A percentile compares a stretch with the other conserved stretches of the same genome.
These are phyloP conservation scores for Mycena capillaripes DNA, from an alignment of 768 basidiomycete species.

Conservation along the genomic window DNA sequence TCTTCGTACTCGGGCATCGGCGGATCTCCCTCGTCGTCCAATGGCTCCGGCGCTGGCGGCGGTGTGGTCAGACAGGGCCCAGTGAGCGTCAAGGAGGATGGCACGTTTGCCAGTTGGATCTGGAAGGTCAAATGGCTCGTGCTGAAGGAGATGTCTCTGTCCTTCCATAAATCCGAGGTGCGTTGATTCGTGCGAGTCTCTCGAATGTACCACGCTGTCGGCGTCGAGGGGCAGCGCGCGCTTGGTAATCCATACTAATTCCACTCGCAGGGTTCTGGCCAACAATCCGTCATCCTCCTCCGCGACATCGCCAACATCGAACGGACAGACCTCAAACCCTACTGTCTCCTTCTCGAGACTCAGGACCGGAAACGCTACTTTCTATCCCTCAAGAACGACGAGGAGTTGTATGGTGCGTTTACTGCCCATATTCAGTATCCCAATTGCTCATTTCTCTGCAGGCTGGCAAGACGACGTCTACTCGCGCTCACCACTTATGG, in stretches of 20 bases:
- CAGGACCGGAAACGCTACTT: slow-evolving; percentile 83
- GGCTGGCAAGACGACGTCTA: slow-evolving; percentile 98
- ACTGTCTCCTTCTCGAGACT: slow-evolving; percentile 90
- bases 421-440: not conserved
- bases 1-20: slow-evolving; percentile 86
- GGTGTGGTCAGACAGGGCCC: slow-evolving; percentile 66
- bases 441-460: not conserved
- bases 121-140: slow-evolving; percentile 94
- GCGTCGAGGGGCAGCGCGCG: not conserved
- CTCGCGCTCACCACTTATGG: slow-evolving; percentile 90
- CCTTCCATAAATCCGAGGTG: slow-evolving; percentile 95
- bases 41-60: slow-evolving; percentile 56
- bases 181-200: too few species aligned
- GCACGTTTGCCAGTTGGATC: slow-evolving; percentile 86
- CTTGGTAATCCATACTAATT: not conserved
- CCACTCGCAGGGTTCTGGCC: slow-evolving; percentile 59
- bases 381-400: slow-evolving; percentile 90
- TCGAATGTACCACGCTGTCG: too few species aligned
- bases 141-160: slow-evolving; percentile 82
- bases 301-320: slow-evolving; percentile 90
- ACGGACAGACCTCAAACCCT: slow-evolving; percentile 94
- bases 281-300: slow-evolving; percentile 74
- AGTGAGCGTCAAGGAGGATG: slow-evolving; percentile 94
- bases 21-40: slow-evolving; percentile 69
- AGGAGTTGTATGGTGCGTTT: slow-evolving; percentile 82